phyloP scores from a whole-genome alignment of 2,329 filamentous ascomycete species.

The Ophiostoma piceae region DNA sequence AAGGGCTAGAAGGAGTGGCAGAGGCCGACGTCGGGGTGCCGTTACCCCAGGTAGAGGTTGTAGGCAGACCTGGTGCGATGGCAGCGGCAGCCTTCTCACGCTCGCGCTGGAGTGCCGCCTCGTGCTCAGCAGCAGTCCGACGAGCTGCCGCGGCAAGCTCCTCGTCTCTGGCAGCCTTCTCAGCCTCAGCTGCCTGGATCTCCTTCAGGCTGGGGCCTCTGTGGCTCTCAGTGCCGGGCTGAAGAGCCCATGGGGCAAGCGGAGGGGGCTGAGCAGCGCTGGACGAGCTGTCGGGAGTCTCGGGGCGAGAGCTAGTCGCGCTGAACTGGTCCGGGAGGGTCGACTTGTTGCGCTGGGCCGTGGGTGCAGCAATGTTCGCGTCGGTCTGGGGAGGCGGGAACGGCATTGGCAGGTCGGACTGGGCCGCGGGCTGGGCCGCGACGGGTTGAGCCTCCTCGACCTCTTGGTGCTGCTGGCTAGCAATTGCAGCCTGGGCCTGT shows the following conservation, averaged over 20 bases:
- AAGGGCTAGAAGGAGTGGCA: slow-evolving; percentile 52
- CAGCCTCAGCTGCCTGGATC: slow-evolving; percentile 92
- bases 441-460: slow-evolving; percentile 29
- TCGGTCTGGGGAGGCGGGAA: slow-evolving; percentile 62
- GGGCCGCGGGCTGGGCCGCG: slow-evolving; percentile 33
- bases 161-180: slow-evolving; percentile 84
- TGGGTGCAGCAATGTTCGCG: slow-evolving; percentile 72
- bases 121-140: slow-evolving; percentile 73
- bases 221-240: slow-evolving; percentile 61
- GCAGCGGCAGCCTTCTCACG: slow-evolving; percentile 54
- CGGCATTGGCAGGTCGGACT: slow-evolving; percentile 68
- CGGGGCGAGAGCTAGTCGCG: slow-evolving; percentile 62
- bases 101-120: slow-evolving; percentile 56
- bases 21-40: slow-evolving; percentile 61
- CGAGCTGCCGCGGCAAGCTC: slow-evolving; percentile 72
- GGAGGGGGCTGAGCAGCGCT: slow-evolving; percentile 53
- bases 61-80: slow-evolving; percentile 73
- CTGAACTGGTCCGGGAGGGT: slow-evolving; percentile 71
- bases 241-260: slow-evolving; percentile 91
- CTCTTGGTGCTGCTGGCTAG: slow-evolving; percentile 27
- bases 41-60: slow-evolving; percentile 83
- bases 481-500: slow-evolving; percentile 13
- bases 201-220: slow-evolving; percentile 91
- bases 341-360: slow-evolving; percentile 77
- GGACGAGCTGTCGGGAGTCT: slow-evolving; percentile 58